Base-by-base conservation (phyloP, 2,329 filamentous ascomycete genomes). In the Xylariaceae sp. region DNA sequence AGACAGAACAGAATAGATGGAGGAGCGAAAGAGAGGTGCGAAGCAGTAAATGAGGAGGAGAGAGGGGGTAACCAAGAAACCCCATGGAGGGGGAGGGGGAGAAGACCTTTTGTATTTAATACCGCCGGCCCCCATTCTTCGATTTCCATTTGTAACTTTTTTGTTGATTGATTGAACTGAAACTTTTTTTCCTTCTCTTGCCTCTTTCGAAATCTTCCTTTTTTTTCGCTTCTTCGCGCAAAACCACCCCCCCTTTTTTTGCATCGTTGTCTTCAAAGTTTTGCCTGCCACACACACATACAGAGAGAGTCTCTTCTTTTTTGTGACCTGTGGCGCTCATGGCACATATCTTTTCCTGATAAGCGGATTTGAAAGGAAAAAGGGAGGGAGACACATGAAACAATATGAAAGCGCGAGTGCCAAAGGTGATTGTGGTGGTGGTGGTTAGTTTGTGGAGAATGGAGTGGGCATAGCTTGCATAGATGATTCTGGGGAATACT, bases 61-160 rank as follows among this genome's bases (percentile, higher is more conserved):
- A 52, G 56, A n/a, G 51, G 42, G 53, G 44, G 17, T 17, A 44
- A 18, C 8, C n/a, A 35, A 45, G 23, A 4, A 23, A 3, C 23
- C 18, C 23, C 23, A 23, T 23, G 23, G 23, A 23, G 53, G 44
- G 3, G 30, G 23, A 37, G 5, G 47, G 39, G n/a, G 49, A 23
- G 47, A 23, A 55, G n/a, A 5, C 51, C 30, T 15, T 57, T 56
- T 62, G 61, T 62, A 62, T 61, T 55, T 61, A 62, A 54, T 51
- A 55, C 23, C 23, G 23, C 5, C 23, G 4, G 23, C 23, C 59
- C 37, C 60, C 57, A 51, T 64, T 65, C 66, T 64, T 59, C 52
- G 45, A 45, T 48, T 48, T 48, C n/a, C 45, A 48, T 48, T 50
- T 50, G 48, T 50, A 58, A 47, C 62, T 55, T 59, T 61, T 54